These are phyloP conservation scores for Sugiyamaella pinicola DNA, from an alignment of 1,139 yeast genomes.

Conservation along the genomic window DNA sequence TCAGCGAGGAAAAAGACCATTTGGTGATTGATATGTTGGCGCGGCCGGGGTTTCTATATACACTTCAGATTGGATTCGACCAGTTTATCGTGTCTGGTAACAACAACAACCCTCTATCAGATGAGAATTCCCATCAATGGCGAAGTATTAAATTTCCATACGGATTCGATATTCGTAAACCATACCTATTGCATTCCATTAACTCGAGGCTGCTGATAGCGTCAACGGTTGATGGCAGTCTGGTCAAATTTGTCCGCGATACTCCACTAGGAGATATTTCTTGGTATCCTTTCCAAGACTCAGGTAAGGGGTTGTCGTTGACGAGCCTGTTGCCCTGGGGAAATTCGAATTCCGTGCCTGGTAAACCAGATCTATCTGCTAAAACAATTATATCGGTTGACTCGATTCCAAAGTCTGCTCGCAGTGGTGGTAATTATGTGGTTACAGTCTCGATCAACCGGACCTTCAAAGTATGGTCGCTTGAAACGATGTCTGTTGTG, in stretches of 20 bases:
- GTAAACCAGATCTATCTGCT: constrained; percentile 36
- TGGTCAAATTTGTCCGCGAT: constrained; percentile 56
- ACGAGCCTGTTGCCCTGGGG: constrained; percentile 32
- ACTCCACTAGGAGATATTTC: constrained; percentile 32
- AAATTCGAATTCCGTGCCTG: constrained; percentile 38
- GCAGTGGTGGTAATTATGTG: constrained; percentile 20
- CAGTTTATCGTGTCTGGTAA: constrained; percentile 24
- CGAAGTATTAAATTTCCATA: constrained; percentile 52
- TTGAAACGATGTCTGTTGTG: constrained; percentile 26
- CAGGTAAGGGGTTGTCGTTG: constrained; percentile 23
- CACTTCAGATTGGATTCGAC: constrained; percentile 29
- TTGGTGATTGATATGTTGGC: constrained; percentile 36
- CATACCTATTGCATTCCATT: constrained; percentile 56
- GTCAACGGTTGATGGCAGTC: constrained; percentile 64
- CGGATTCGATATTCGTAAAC: constrained; percentile 69
- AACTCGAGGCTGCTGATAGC: constrained; percentile 52
- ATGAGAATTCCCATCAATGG: constrained; percentile 34
- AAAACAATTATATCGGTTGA: constrained; percentile 35
- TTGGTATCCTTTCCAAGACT: constrained; percentile 32
- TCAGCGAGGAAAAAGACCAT: constrained; percentile 29
- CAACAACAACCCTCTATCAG: constrained; percentile 20
- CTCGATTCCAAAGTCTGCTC: constrained; percentile 20
- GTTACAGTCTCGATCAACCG: constrained; percentile 38
- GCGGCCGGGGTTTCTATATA: constrained; percentile 35
- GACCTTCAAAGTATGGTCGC: constrained; percentile 38